phyloP scores from a whole-genome alignment of 768 basidiomycete species.

The Lepiota brunneoincarnata region DNA sequence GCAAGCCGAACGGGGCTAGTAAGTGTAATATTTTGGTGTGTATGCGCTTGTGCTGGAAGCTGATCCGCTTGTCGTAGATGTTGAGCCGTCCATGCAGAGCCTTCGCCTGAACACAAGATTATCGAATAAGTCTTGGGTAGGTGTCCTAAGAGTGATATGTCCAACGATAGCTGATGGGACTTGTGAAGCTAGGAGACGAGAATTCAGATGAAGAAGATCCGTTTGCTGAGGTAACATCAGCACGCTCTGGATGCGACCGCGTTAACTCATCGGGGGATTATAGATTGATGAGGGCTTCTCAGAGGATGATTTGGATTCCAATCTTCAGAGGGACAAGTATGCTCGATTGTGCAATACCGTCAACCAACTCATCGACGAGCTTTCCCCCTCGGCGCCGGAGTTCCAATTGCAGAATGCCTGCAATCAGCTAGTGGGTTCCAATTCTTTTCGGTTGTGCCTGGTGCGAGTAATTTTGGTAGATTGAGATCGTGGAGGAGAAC shows the following conservation, averaged over 20 bases:
- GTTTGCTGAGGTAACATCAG: constrained; percentile 75
- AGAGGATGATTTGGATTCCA: constrained; percentile 89
- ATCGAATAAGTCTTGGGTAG: constrained; percentile 89
- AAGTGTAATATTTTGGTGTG: constrained; percentile 25
- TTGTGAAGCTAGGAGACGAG: constrained; percentile 68
- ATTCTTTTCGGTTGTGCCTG: background rate
- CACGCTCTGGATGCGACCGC: background rate
- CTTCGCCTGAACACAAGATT: constrained; percentile 83
- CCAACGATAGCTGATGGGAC: too few relatives aligned
- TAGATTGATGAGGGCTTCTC: constrained; percentile 93
- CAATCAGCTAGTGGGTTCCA: constrained; percentile 73
- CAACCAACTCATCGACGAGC: constrained; percentile 82
- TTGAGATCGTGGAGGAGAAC: constrained; percentile 70
- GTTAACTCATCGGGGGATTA: background rate
- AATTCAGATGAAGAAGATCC: constrained; percentile 92
- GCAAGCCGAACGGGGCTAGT: constrained; percentile 68
- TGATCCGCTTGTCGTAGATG: constrained; percentile 28
- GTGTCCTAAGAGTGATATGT: constrained; percentile 6
- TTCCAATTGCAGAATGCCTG: constrained; percentile 83
- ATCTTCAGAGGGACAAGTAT: constrained; percentile 90
- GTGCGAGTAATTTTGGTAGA: constrained; percentile 37
- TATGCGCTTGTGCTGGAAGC: background rate
- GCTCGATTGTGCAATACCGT: constrained; percentile 82
- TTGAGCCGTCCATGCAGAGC: constrained; percentile 66
- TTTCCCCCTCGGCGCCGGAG: constrained; percentile 78